Conservation (phyloP, 2,329 filamentous ascomycete genomes). For the Sordariomycetes sp. region DNA sequence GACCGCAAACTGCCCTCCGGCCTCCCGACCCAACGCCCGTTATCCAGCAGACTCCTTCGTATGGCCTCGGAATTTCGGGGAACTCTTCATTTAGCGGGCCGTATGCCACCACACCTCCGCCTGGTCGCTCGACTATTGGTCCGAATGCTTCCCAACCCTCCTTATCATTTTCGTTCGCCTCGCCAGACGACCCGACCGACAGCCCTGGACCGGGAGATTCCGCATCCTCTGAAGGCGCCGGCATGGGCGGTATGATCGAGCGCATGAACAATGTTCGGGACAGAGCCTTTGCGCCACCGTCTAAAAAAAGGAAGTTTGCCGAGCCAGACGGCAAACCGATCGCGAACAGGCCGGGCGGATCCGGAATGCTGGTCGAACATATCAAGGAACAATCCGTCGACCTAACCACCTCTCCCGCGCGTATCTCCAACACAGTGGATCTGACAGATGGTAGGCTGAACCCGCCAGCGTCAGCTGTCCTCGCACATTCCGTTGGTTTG, state of each 20-base stretch:
- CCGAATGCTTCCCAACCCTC: background rate
- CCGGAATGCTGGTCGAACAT: slow-evolving; percentile 53
- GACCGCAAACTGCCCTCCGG: slow-evolving; percentile 44
- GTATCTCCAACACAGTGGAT: slow-evolving; percentile 40
- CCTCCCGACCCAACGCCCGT: slow-evolving; percentile 14
- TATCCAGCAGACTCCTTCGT: background rate
- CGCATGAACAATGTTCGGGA: slow-evolving; percentile 64
- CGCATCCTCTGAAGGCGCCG: slow-evolving; percentile 14
- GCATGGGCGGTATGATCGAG: slow-evolving; percentile 58
- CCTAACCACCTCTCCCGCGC: slow-evolving; percentile 12
- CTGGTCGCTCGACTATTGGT: background rate
- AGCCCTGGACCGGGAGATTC: slow-evolving; percentile 8
- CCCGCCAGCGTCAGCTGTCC: background rate
- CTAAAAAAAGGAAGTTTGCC: slow-evolving; percentile 54
- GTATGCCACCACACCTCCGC: background rate
- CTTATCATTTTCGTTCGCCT: slow-evolving; percentile 1
- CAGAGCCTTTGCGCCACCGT: slow-evolving; percentile 43
- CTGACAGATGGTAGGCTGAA: slow-evolving; percentile 37
- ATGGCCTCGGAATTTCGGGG: background rate
- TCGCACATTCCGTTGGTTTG: slow-evolving; percentile 6
- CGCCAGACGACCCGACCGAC: slow-evolving; percentile 5
- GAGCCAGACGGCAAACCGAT: slow-evolving; percentile 24
- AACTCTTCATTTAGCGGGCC: background rate
- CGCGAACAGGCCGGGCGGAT: slow-evolving; percentile 30
- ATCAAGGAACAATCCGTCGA: slow-evolving; percentile 43